Conservation (phyloP, 495 filamentous ascomycete species). For the Penicillium crystallinum region DNA sequence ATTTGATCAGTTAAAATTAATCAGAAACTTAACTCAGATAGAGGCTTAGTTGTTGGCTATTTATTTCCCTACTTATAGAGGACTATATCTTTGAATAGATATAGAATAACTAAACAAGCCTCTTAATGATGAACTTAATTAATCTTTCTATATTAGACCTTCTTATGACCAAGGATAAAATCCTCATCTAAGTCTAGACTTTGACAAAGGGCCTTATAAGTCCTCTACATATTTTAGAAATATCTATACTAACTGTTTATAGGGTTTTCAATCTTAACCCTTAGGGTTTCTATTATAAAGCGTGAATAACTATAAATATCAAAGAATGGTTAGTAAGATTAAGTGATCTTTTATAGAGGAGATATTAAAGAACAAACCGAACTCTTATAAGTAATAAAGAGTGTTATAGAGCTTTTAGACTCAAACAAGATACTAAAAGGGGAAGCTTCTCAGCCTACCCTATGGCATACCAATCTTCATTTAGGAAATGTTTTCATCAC, state of each 20-base stretch:
- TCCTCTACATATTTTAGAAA: not conserved
- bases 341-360: conserved; percentile 11
- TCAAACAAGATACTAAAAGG: conserved; percentile 13
- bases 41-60: conserved; percentile 25
- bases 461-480: conserved; percentile 38
- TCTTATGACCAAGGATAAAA: conserved; percentile 18
- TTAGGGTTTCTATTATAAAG: conserved; percentile 19
- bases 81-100: conserved; percentile 26
- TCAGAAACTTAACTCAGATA: conserved; percentile 23
- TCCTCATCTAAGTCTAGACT: conserved; percentile 3
- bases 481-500: conserved; percentile 35
- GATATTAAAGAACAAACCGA: conserved; percentile 13
- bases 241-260: conserved; percentile 7
- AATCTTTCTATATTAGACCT: conserved; percentile 22
- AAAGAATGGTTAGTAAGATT: not conserved
- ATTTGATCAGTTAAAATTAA: conserved; percentile 23
- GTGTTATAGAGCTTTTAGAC: conserved; percentile 19
- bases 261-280: conserved; percentile 20
- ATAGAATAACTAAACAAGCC: not conserved
- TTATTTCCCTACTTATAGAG: conserved; percentile 28
- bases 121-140: conserved; percentile 19
- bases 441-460: conserved; percentile 18
- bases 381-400: conserved; percentile 14
- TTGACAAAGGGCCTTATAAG: conserved; percentile 25
- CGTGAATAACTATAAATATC: conserved; percentile 18